Base-by-base conservation (phyloP, 2,329 filamentous ascomycete species). In the Alternaria atra region DNA sequence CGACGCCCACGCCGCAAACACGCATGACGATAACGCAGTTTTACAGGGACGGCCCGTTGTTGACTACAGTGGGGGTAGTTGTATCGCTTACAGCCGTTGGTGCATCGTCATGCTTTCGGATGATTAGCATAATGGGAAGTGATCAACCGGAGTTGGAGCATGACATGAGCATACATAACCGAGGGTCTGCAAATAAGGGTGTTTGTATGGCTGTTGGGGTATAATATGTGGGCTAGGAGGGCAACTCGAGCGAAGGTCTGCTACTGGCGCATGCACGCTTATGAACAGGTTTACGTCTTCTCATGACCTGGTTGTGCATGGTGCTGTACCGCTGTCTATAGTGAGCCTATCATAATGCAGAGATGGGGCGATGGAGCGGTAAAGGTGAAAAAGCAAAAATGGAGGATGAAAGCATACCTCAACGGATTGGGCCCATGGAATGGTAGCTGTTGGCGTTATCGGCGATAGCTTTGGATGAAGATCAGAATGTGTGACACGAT, bases 31-130 rank as follows among this genome's bases (percentile, higher is more conserved):
- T 53, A 46, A 29, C 17, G 42, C 48, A 30, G 34, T 15, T 32
- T 6, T 4, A 12, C 13, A 40, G 39, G 39, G 27, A 17, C 52
- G 57, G 57, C 44, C 52, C 52, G 57, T 56, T 34, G 55, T 12
- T 51, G 51, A 20, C 32, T 27, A 34, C 17, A 29, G 17, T 32
- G 39, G 30, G 4, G 20, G 30, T 27, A 4, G 5, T 9, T 27
- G 27, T 17, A 32, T 13, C 46, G 34, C 8, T 25, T 37, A 37
- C 20, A 25, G 23, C 30, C 32, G 20, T 6, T 37, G 13, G 20
- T 50, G 13, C 32, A 27, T 15, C 7, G 50, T 9, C 25, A 27
- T 52, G 23, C 20, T 32, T 42, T 44, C 51, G 20, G 39, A n/a
- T 4, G 3, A 43, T 53, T n/a, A n/a, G 25, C 13, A 3, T 53